These are phyloP conservation scores for Bipolaris victoriae DNA, from an alignment of 2,329 filamentous ascomycete species.

Conservation along the genomic window DNA sequence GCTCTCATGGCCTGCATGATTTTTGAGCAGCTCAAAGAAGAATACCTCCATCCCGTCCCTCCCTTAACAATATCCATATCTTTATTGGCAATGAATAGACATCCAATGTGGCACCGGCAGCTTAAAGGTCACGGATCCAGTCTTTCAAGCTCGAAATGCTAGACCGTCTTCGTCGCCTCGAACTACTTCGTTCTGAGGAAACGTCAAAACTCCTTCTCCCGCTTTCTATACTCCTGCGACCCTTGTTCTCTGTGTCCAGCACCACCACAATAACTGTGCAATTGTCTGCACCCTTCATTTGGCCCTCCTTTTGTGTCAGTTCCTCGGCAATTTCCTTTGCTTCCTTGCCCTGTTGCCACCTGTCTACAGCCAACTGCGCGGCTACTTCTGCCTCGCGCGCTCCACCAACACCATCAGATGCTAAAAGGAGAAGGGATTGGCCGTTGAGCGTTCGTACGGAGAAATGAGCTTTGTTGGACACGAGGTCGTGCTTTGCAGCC, in stretches of 20 bases:
- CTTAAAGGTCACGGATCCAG: constrained; percentile 19
- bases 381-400: constrained; percentile 25
- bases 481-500: constrained; percentile 27
- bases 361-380: constrained; percentile 23
- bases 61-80: not conserved
- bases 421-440: constrained; percentile 27
- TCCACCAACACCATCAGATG: constrained; percentile 32
- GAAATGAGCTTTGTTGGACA: constrained; percentile 35
- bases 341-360: constrained; percentile 20
- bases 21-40: no score
- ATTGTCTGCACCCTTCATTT: constrained; percentile 29
- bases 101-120: no score
- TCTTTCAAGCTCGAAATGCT: constrained; percentile 23
- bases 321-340: constrained; percentile 28
- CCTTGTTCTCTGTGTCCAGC: constrained; percentile 21
- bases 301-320: constrained; percentile 21
- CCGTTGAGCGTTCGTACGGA: constrained; percentile 22
- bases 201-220: constrained; percentile 16
- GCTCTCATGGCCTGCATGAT: not conserved
- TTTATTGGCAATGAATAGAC: no score
- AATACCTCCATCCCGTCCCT: not conserved
- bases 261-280: constrained; percentile 31
- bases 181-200: constrained; percentile 5
- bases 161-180: constrained; percentile 12
- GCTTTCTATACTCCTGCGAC: constrained; percentile 17